A percentile compares a stretch with the other conserved stretches of the same genome.
phyloP scores from a whole-genome alignment of 176 grass and related monocot genomes.

The Bolboschoenus planiculmis region DNA sequence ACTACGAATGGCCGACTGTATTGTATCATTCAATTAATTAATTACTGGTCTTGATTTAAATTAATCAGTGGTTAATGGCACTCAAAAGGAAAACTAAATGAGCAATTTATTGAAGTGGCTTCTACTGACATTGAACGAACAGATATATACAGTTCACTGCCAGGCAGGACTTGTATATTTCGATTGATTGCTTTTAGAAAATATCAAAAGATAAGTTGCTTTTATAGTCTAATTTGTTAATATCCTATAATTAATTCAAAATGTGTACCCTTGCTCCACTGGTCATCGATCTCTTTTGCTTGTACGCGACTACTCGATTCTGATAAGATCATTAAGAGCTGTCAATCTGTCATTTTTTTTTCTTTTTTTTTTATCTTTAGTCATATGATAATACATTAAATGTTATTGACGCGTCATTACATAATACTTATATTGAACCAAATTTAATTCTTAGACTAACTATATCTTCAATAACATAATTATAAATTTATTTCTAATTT shows the following conservation, averaged over 20 bases:
- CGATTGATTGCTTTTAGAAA: not conserved
- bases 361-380: no score
- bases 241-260: no score
- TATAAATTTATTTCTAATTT: no score
- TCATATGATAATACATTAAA: no score
- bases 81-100: not conserved
- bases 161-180: not conserved
- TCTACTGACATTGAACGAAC: not conserved
- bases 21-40: not conserved
- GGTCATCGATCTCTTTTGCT: no score
- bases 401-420: not conserved
- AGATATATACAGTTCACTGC: not conserved
- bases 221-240: no score
- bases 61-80: not conserved
- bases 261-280: no score
- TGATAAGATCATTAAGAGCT: no score
- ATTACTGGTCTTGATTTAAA: not conserved
- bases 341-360: no score
- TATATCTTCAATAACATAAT: not conserved
- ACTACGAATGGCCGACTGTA: not conserved
- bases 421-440: no score
- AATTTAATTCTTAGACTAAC: not conserved
- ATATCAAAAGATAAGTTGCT: no score
- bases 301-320: no score
- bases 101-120: not conserved